Evolutionary conservation across 2,329 filamentous ascomycete species (phyloP), one percentile per base, ranked within the genome.

Genomic region (Trichophyton equinum): DNA sequence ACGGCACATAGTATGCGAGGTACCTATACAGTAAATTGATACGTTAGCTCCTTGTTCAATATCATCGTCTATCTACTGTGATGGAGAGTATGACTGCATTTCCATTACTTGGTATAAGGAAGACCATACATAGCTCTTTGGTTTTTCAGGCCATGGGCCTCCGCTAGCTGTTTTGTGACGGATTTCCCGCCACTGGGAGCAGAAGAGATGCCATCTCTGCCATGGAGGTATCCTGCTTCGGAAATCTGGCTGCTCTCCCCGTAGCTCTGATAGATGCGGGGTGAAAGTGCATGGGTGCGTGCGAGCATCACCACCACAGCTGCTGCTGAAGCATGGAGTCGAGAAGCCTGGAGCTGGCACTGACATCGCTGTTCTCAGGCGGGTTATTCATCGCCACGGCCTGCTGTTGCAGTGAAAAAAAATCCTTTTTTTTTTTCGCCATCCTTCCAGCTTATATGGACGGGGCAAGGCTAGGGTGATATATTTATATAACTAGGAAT

Each of bases 1-100:
- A 89, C 0, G 94, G 94, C 53, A 99, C 79, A 71, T 99, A 99
- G 77, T 99, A 97, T 3, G 87, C 85, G 63, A 96, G 75, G 71
- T 97, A 96, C 83, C 87, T 91, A 63, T 20, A 59, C 13, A 3
- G n/a, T 15, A 33, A 18, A 36, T 4, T n/a, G 4, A 55, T 33
- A 55, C 15, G 53, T 67, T 58, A 67, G 64, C 47, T 44, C 20
- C 5, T n/a, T n/a, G 13, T 9, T 13, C 27, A 3, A 30, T 38
- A 15, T 33, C 49, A 53, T 15, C 4, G 8, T 13, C 8, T 6
- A 13, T n/a, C n/a, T 47, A 20, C 44, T 4, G 44, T 47, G 22
- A 3, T 27, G 25, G 44, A 5, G n/a, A 3, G 6, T 46, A 46
- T 46, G 15, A 3, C n/a, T 46, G 13, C 18, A 18, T 7, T 1